Percentiles rank a stretch among this genome's conserved stretches.
phyloP scores from a whole-genome alignment of 192 early-diverging fungal species.

The Coemansia sp. region DNA sequence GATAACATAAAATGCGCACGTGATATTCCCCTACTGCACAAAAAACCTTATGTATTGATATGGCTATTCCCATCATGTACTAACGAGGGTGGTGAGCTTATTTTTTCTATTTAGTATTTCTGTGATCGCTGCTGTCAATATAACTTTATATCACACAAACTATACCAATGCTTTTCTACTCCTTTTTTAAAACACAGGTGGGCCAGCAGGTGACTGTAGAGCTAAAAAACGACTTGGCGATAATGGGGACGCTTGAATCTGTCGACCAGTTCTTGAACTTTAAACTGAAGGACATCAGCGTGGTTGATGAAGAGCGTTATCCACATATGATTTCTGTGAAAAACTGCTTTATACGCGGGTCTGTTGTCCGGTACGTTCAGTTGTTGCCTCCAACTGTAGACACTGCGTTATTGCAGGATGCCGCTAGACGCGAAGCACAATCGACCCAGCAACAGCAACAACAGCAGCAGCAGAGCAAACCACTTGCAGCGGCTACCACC shows the following conservation, averaged over 20 bases:
- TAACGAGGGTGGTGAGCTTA: no score
- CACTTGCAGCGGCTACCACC: background rate
- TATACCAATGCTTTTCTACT: conserved; percentile 88
- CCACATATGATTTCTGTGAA: conserved; percentile 99
- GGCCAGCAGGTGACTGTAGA: conserved; percentile 95
- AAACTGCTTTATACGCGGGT: conserved; percentile 99
- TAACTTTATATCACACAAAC: no score
- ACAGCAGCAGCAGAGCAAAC: conserved; percentile 24
- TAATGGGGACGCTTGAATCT: conserved; percentile 89
- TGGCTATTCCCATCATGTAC: no score
- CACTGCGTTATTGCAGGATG: conserved; percentile 94
- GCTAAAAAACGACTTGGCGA: conserved; percentile 97
- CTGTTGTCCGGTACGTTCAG: conserved; percentile 96
- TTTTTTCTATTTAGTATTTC: no score
- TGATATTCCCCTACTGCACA: no score
- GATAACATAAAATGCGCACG: no score
- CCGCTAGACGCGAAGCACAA: conserved; percentile 87
- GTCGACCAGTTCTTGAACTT: conserved; percentile 99
- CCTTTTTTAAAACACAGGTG: conserved; percentile 97
- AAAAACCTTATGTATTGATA: no score
- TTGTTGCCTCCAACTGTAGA: conserved; percentile 87
- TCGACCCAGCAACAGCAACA: conserved; percentile 39
- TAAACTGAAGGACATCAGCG: conserved; percentile 90
- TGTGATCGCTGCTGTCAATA: no score
- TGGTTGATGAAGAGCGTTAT: conserved; percentile 80